Conservation (phyloP, 2,329 filamentous ascomycete genomes). For the Aspergillus ochraceus region DNA sequence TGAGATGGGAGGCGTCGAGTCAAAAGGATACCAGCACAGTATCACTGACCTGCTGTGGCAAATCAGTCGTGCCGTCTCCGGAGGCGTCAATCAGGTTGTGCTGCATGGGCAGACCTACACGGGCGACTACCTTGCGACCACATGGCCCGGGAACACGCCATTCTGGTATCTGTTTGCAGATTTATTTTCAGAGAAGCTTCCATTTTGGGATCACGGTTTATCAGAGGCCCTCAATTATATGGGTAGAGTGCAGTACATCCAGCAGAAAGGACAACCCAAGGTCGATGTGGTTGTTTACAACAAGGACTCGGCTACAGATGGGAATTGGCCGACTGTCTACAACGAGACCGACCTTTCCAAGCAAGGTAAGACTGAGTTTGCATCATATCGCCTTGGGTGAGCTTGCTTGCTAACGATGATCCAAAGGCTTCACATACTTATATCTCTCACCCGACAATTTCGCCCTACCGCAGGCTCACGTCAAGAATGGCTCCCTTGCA, state of each 20-base stretch:
- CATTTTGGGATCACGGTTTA: conserved; percentile 18
- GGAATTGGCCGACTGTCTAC: conserved; percentile 11
- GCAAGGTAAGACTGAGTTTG: conserved; percentile 6
- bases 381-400: neutral
- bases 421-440: conserved; percentile 42
- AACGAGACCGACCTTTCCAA: conserved; percentile 14
- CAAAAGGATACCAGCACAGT: neutral
- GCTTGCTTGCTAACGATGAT: neutral
- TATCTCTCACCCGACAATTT: conserved; percentile 51
- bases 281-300: conserved; percentile 46
- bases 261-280: conserved; percentile 37
- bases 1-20: conserved; percentile 37
- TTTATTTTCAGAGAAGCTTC: conserved; percentile 20
- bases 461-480: conserved; percentile 36
- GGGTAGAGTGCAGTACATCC: conserved; percentile 15
- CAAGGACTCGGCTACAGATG: conserved; percentile 23
- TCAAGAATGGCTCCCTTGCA: conserved; percentile 34
- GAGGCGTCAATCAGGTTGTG: conserved; percentile 46
- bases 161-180: conserved; percentile 34
- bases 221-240: conserved; percentile 17
- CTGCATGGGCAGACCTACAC: conserved; percentile 48
- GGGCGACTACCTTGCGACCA: conserved; percentile 46
- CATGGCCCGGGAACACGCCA: conserved; percentile 48
- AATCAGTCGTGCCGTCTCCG: conserved; percentile 42
- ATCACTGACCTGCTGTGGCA: conserved; percentile 30